Percentiles rank a stretch among this genome's conserved stretches.
Evolutionary conservation across 257 asterid species (phyloP).

Genomic region (Prunella vulgaris): DNA sequence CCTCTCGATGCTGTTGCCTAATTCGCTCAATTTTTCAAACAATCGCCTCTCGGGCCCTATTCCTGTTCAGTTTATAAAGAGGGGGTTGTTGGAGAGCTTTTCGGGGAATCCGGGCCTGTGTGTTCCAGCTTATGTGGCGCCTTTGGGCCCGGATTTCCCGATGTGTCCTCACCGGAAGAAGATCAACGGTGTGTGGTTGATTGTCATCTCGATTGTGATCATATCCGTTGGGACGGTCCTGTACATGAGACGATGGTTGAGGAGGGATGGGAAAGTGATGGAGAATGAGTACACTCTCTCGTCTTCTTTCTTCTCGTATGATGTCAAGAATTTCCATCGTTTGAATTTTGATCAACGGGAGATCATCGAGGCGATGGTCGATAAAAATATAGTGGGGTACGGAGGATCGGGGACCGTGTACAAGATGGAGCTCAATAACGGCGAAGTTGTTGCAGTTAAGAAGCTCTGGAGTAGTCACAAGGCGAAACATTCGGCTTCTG

Average conservation of each 20-base stretch:
- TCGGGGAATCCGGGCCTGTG: conserved; percentile 72
- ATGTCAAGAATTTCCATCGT: conserved; percentile 78
- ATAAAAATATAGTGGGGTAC: conserved; percentile 82
- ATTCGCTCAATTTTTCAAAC: conserved; percentile 73
- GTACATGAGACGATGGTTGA: conserved; percentile 55
- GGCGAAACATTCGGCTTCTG: conserved; percentile 34
- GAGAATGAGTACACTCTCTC: conserved; percentile 52
- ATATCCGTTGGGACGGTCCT: conserved; percentile 48
- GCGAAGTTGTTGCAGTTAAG: conserved; percentile 79
- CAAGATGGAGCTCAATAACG: conserved; percentile 59
- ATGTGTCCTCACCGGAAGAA: conserved; percentile 49
- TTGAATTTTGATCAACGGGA: conserved; percentile 70
- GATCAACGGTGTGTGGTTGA: conserved; percentile 50
- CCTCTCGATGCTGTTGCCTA: conserved; percentile 52
- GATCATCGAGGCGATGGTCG: conserved; percentile 69
- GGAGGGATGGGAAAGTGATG: conserved; percentile 27
- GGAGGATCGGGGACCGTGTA: conserved; percentile 97
- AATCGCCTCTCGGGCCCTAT: conserved; percentile 73
- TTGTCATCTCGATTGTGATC: conserved; percentile 48
- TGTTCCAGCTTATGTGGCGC: conserved; percentile 30
- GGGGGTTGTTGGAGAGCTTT: conserved; percentile 71
- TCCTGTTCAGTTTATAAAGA: conserved; percentile 51
- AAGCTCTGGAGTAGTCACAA: conserved; percentile 72
- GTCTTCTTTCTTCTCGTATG: conserved; percentile 59
- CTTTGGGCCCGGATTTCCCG: conserved; percentile 31